Evolutionary conservation across 768 basidiomycete genomes (phyloP), one percentile per base, ranked within the genome.

Genomic region (Russula lepida): DNA sequence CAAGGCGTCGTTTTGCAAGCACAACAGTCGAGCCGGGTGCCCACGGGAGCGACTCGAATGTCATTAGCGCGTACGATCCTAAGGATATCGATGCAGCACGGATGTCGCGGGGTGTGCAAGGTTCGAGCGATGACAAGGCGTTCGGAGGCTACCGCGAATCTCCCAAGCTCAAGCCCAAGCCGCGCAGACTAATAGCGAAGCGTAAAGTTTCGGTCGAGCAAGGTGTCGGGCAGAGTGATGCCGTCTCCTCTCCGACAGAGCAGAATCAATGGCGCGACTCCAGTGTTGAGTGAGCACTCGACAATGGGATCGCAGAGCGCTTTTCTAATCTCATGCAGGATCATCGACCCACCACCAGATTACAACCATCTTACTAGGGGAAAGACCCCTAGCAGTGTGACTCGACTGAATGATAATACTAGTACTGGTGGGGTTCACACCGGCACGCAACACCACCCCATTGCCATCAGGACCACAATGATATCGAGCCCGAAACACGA

Each of bases 261-360:
- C 56, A 53, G 51, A 32, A 28, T 30, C 33, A 44, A 43, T 13
- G 37, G 33, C 46, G 62, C 17, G 57, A 54, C 49, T 58, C 62
- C 28, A 63, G 62, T 44, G 46, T 58, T 35, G 57, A 63, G 62
- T 63, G 35, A 57, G 62, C 32, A 12, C 25, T 33, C 39, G n/a
- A 17, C 30, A 37, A 41, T 39, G 37, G 28, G 30, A 35, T 15
- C 19, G 4, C 32, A 35, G 35, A 41, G 30, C 6, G 27, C 3
- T n/a, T 28, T 62, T 46, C 55, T 52, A 53, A 62, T 53, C 17
- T 47, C 35, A 8, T 35, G 27, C 52, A 63, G 62, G 57, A 54
- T 58, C 43, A 43, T 58, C 6, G 62, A 58, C 28, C 44, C 46
- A 21, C 46, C 56, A 8, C 39, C 13, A 35, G 49, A 43, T 37